Evolutionary conservation across 768 basidiomycete species (phyloP).

Genomic region (Pulveroboletus sp.): DNA sequence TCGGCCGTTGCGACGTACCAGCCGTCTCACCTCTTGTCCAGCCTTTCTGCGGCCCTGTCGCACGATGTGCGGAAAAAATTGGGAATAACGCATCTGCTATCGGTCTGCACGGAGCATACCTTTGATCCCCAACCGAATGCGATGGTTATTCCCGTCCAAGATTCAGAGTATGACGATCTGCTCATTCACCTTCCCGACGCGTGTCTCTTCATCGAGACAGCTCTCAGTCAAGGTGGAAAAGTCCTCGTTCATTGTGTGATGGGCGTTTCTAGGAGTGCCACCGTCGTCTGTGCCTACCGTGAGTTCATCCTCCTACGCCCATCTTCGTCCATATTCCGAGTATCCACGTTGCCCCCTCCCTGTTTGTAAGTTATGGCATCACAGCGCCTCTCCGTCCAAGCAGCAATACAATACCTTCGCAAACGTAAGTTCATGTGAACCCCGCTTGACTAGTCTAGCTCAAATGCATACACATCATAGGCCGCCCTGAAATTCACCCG

Average conservation of each 20-base stretch:
- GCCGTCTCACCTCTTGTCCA: conserved; percentile 6
- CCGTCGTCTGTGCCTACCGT: conserved; percentile 55
- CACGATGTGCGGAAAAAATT: conserved; percentile 25
- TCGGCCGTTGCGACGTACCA: not conserved
- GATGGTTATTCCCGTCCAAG: conserved; percentile 35
- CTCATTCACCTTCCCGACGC: conserved; percentile 59
- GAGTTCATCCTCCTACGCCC: conserved; percentile 19
- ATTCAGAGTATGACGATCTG: conserved; percentile 50
- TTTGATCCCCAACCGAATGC: conserved; percentile 38
- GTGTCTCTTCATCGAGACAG: conserved; percentile 58
- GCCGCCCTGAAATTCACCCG: conserved; percentile 35
- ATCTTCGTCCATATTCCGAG: not conserved
- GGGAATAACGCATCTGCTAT: conserved; percentile 52
- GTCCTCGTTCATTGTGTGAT: conserved; percentile 72
- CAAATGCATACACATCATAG: conserved; percentile 20
- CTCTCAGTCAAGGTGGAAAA: conserved; percentile 46
- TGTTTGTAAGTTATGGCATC: conserved; percentile 45
- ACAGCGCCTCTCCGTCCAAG: conserved; percentile 35
- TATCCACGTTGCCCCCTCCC: not conserved
- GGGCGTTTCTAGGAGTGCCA: conserved; percentile 67
- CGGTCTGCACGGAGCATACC: conserved; percentile 52
- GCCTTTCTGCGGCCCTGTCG: conserved; percentile 33
- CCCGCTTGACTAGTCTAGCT: conserved; percentile 4
- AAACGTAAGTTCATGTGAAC: conserved; percentile 35
- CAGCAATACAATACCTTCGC: conserved; percentile 47